These are phyloP conservation scores for Fraxinus ornus DNA, from an alignment of 305 asterid species.

Conservation along the genomic window DNA sequence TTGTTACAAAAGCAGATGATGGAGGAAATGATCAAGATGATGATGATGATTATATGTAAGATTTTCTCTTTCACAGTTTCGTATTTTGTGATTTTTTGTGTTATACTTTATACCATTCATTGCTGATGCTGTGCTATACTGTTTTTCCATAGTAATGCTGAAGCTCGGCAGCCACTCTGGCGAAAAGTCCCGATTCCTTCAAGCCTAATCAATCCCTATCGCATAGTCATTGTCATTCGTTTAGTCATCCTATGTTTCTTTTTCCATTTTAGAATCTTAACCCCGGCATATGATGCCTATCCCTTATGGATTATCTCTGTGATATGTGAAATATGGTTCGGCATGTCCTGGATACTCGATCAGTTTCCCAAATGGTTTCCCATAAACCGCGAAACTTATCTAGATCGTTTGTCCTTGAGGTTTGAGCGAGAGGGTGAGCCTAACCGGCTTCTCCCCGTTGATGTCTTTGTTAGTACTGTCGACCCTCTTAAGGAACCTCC, in stretches of 20 bases:
- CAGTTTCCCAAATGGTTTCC: constrained; percentile 89
- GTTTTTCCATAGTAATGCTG: constrained; percentile 55
- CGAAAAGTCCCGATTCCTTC: constrained; percentile 73
- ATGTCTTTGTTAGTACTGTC: constrained; percentile 71
- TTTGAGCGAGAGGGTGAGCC: constrained; percentile 75
- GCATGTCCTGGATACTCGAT: constrained; percentile 79
- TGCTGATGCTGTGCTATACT: not conserved
- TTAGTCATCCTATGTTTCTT: constrained; percentile 59
- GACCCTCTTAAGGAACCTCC: constrained; percentile 92
- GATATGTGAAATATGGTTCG: constrained; percentile 85
- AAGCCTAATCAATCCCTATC: constrained; percentile 75
- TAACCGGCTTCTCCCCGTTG: constrained; percentile 47
- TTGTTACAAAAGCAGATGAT: constrained; percentile 48
- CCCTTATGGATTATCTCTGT: constrained; percentile 79
- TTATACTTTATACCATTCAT: not conserved
- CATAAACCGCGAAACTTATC: constrained; percentile 73
- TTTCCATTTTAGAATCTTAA: constrained; percentile 69
- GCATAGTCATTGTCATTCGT: constrained; percentile 71
- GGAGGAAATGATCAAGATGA: constrained; percentile 45
- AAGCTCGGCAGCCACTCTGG: constrained; percentile 87
- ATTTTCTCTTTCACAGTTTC: not conserved
- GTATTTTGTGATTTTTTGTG: not conserved
- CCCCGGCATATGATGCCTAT: constrained; percentile 72
- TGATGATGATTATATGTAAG: constrained; percentile 61
- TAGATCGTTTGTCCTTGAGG: constrained; percentile 70